Evolutionary conservation across 108 stramenopile species (phyloP).

Genomic region (Ochromonas danica): DNA sequence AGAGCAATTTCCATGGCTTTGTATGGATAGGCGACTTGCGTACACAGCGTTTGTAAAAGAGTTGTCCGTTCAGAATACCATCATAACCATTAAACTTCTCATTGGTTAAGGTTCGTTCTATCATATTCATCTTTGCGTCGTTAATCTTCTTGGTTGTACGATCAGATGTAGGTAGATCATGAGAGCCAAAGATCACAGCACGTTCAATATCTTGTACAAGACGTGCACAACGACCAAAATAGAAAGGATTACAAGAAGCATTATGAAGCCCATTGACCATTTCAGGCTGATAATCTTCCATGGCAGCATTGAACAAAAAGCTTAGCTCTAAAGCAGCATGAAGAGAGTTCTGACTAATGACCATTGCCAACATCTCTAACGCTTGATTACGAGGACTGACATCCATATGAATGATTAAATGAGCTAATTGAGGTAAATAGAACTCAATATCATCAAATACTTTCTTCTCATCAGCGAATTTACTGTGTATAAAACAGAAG

Average conservation of each 20-base stretch:
- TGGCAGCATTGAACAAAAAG: slow-evolving; percentile 92
- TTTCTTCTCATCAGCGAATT: slow-evolving; percentile 85
- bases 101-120: neutral
- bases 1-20: slow-evolving; percentile 74
- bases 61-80: slow-evolving; percentile 28
- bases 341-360: slow-evolving; percentile 90
- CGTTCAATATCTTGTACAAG: slow-evolving; percentile 86
- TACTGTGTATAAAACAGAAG: slow-evolving; percentile 18
- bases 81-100: neutral
- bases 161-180: neutral
- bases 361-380: slow-evolving; percentile 87
- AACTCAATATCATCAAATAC: slow-evolving; percentile 98
- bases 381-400: slow-evolving; percentile 86
- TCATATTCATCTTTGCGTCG: neutral
- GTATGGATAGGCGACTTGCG: slow-evolving; percentile 28
- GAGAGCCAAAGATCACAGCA: slow-evolving; percentile 64
- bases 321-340: slow-evolving; percentile 95
- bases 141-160: neutral
- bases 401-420: slow-evolving; percentile 98
- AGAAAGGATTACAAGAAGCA: slow-evolving; percentile 74
- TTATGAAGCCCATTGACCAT: slow-evolving; percentile 74
- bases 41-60: slow-evolving; percentile 29
- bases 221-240: slow-evolving; percentile 86
- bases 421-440: slow-evolving; percentile 96
- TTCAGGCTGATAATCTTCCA: slow-evolving; percentile 97